Conservation (phyloP, 2,329 filamentous ascomycete species). For the Penicillium capsulatum region DNA sequence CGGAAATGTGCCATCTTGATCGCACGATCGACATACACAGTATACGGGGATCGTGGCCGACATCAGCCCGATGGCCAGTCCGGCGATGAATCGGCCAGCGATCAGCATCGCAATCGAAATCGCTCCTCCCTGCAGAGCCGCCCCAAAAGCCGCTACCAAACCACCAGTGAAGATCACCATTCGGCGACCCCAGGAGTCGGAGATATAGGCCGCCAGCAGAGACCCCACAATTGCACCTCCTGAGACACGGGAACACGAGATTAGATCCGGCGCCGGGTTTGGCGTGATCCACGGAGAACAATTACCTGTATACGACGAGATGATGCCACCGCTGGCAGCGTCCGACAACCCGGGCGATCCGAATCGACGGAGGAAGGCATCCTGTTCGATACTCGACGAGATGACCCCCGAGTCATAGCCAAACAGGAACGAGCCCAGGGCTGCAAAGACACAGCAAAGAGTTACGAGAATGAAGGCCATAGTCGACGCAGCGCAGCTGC, state of each 20-base stretch:
- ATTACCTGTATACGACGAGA: constrained; percentile 39
- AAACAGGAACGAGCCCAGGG: constrained; percentile 47
- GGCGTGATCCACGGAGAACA: background rate
- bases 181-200: constrained; percentile 33
- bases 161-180: constrained; percentile 35
- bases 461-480: constrained; percentile 32
- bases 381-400: constrained; percentile 34
- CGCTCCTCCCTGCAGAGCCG: constrained; percentile 36
- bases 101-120: constrained; percentile 45
- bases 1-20: background rate
- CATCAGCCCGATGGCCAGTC: constrained; percentile 48
- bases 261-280: constrained; percentile 9
- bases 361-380: constrained; percentile 32
- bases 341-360: constrained; percentile 27
- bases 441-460: constrained; percentile 42
- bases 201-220: constrained; percentile 30
- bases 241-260: constrained; percentile 8
- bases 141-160: constrained; percentile 31
- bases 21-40: constrained; percentile 27
- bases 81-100: constrained; percentile 49
- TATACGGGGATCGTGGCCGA: constrained; percentile 49
- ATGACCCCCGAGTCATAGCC: constrained; percentile 46
- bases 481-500: constrained; percentile 11
- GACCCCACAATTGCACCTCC: constrained; percentile 41
- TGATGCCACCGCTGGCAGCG: constrained; percentile 36